These are phyloP conservation scores for Mycogone perniciosa DNA, from an alignment of 2,329 filamentous ascomycete genomes.

Conservation along the genomic window DNA sequence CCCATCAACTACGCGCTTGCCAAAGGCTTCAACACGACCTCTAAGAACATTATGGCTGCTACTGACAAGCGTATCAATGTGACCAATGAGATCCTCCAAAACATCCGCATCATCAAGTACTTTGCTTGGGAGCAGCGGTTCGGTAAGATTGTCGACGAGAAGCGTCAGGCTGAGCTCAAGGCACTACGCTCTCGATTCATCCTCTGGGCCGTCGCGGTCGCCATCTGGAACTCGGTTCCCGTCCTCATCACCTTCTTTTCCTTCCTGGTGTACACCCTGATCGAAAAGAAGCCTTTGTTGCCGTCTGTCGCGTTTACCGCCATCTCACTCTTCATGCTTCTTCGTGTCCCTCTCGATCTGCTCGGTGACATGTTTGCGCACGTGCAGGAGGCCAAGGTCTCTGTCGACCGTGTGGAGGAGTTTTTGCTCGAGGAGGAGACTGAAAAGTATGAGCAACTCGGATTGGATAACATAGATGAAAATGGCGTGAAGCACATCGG, in stretches of 20 bases:
- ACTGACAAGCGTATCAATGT: conserved; percentile 95
- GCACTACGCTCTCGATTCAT: conserved; percentile 78
- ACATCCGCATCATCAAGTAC: conserved; percentile 98
- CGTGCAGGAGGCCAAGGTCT: conserved; percentile 95
- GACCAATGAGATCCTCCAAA: conserved; percentile 94
- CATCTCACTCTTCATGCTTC: conserved; percentile 88
- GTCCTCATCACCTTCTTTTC: conserved; percentile 94
- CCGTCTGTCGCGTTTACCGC: conserved; percentile 95
- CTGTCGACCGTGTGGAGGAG: conserved; percentile 91
- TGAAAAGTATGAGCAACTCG: conserved; percentile 85
- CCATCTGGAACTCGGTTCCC: conserved; percentile 93
- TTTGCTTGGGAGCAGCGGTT: conserved; percentile 98
- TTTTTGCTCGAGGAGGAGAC: conserved; percentile 93
- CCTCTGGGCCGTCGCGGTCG: conserved; percentile 85
- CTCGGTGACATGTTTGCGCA: conserved; percentile 98
- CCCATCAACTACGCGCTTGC: conserved; percentile 89
- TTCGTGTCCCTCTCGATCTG: conserved; percentile 89
- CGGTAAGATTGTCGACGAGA: conserved; percentile 78
- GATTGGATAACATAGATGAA: conserved; percentile 61
- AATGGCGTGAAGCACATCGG: conserved; percentile 71
- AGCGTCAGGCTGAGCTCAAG: conserved; percentile 70
- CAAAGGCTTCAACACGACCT: conserved; percentile 74
- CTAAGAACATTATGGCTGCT: conserved; percentile 85
- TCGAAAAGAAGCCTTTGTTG: conserved; percentile 83
- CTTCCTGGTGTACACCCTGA: conserved; percentile 84